Evolutionary conservation across 306 rosid genomes (phyloP), one percentile per base, ranked within the genome.

Genomic region (Psophocarpus tetragonolobus): DNA sequence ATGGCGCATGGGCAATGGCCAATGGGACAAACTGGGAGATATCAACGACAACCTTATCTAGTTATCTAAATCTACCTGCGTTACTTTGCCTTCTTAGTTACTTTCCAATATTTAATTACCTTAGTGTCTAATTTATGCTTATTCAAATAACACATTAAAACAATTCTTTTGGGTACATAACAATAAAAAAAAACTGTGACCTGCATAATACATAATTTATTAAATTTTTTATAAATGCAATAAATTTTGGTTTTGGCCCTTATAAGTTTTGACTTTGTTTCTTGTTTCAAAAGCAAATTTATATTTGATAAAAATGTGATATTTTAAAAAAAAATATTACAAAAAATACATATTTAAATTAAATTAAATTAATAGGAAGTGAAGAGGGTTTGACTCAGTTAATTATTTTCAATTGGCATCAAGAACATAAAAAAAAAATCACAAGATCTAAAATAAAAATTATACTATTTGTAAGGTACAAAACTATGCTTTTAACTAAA

Each of bases 1-100:
- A 8, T 82, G 86, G 67, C 80, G 5, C 60, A 65, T 6, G 27
- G 76, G 20, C 41, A 72, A 13, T 54, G 35, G 80, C 17, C 32
- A 77, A 21, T 53, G 75, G 76, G 75, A 65, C 86, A 78, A 35
- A 8, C 32, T 9, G 13, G 5, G 36, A 64, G 82, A 78, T 83
- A 77, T 83, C 86, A 66, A 2, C 1, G 66, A 66, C 83, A 83
- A 83, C 80, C 86, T 83, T 83, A 83, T 83, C 86, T 65, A 56
- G 76, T 78, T 83, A 83, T 83, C 83, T 82, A 39, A 75, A 71
- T 61, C 58, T 21, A 57, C 63, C 23, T 27, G 13, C 1, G 13
- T 41, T 68, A 54, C 21, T 51, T 51, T 38, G 0, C 14, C 10
- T 68, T 58, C 14, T 48, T 17, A 20, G 32, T 65, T 69, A 14